Base-by-base conservation (phyloP, 2,329 filamentous ascomycete genomes). In the Fusarium brevicatenulatum region DNA sequence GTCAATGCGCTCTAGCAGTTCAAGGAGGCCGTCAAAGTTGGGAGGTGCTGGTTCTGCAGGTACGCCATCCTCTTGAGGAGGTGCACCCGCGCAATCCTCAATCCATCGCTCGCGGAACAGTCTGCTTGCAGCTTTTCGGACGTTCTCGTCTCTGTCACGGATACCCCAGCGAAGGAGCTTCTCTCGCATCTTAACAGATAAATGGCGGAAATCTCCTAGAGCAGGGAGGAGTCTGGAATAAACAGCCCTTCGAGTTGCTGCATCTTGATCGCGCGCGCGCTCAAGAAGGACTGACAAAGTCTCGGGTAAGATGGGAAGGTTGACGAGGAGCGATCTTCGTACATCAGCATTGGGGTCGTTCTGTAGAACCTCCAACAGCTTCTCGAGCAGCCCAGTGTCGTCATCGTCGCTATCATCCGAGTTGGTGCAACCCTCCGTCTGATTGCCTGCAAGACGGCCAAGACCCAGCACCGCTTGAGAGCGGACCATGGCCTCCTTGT, bases 91-190 rank as follows among this genome's bases (percentile, higher is more conserved):
- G 77, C 95, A 98, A 78, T 98, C 94, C 79, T 98, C 95, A 69
- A 99, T 95, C 96, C 96, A 99, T n/a, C 94, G 90, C 79, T 98
- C 95, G 69, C 93, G 91, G 84, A 99, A 99, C 11, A 98, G 86
- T 50, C 93, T 92, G 12, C 93, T 94, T 7, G 96, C 93, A 13
- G 95, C 95, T 81, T 97, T 97, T 58, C 95, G 91, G 18, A 99
- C 96, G 75, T 93, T 94, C 74, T 98, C 95, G 75, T 99, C 96
- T 81, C 96, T 90, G 80, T 99, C 96, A 43, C 95, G 91, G 44
- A 99, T 85, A 56, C 96, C 96, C 96, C 96, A 99, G 43, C 96
- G 90, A 34, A 99, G 88, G 37, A 99, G 87, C 82, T 98, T 98
- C 82, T 99, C 96, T 79, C 96, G 89, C 91, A 98, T 97, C 4